These are phyloP conservation scores for Dipteronia dyeriana DNA, from an alignment of 345 rosid genomes.

Conservation along the genomic window DNA sequence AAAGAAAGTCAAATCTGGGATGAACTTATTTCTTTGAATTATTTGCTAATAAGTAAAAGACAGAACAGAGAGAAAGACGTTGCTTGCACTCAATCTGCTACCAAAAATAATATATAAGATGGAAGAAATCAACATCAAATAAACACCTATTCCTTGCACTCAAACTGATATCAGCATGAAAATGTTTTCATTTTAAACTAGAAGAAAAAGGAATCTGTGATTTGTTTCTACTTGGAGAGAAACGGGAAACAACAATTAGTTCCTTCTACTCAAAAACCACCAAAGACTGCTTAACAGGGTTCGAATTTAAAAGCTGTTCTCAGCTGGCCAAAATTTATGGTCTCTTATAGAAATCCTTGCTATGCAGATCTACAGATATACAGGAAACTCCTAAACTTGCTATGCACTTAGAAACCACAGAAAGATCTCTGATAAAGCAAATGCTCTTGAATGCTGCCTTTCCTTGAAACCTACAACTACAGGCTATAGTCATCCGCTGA, in stretches of 20 bases:
- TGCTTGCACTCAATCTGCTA: not conserved
- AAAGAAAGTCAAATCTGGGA: conserved; percentile 4
- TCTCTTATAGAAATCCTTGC: not conserved
- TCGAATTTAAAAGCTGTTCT: not conserved
- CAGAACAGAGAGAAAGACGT: not conserved
- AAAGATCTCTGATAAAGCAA: not conserved
- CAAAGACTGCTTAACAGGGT: not conserved
- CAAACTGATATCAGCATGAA: not conserved
- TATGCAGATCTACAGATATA: not conserved
- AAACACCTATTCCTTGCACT: not conserved
- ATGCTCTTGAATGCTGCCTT: not conserved
- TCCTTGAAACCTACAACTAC: not conserved
- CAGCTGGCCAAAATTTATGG: not conserved
- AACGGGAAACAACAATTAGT: not conserved
- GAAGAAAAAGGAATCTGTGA: not conserved
- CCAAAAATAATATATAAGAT: not conserved
- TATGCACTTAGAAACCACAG: not conserved
- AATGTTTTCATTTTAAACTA: not conserved
- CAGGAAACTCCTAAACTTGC: not conserved
- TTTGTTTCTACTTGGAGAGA: not conserved
- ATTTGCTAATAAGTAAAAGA: not conserved
- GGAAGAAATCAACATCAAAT: not conserved
- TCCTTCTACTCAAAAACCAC: not conserved
- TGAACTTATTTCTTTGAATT: not conserved
- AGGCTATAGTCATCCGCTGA: not conserved